These are phyloP conservation scores for Colletotrichum camelliae DNA, from an alignment of 2,329 filamentous ascomycete species.

Conservation along the genomic window DNA sequence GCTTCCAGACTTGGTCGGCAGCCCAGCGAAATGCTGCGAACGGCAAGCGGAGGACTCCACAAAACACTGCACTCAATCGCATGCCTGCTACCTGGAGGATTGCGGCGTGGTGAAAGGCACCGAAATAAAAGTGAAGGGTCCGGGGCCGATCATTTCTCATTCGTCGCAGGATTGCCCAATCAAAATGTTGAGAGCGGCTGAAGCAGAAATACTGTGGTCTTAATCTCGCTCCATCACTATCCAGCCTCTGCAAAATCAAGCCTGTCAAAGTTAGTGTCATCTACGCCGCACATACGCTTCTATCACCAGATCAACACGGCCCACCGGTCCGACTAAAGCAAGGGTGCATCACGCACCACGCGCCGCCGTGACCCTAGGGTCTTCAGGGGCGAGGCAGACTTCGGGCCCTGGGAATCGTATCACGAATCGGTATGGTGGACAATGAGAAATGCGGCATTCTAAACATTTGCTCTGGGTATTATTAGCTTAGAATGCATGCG, in stretches of 20 bases:
- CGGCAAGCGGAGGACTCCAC: background rate
- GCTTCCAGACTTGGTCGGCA: background rate
- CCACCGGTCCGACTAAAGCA: background rate
- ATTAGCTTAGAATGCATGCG: conserved; percentile 15
- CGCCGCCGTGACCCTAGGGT: background rate
- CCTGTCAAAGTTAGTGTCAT: background rate
- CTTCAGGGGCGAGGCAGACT: background rate
- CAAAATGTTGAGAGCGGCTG: background rate
- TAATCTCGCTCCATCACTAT: background rate
- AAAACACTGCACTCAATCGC: background rate
- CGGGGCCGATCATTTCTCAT: background rate
- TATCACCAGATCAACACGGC: background rate
- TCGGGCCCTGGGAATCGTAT: background rate
- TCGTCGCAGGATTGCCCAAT: background rate
- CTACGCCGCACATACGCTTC: background rate
- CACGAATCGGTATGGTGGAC: background rate
- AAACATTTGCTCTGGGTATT: conserved; percentile 2
- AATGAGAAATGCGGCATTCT: conserved; percentile 3
- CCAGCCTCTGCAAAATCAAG: background rate
- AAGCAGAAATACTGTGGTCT: background rate
- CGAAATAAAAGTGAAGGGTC: background rate
- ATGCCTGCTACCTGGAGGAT: background rate
- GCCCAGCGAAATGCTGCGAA: background rate
- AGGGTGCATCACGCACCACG: background rate
- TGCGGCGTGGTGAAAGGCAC: background rate